Percentiles rank a stretch among this genome's conserved stretches.
Conservation (phyloP, 495 filamentous ascomycete species). For the Melanomma pulvis-pyrius region DNA sequence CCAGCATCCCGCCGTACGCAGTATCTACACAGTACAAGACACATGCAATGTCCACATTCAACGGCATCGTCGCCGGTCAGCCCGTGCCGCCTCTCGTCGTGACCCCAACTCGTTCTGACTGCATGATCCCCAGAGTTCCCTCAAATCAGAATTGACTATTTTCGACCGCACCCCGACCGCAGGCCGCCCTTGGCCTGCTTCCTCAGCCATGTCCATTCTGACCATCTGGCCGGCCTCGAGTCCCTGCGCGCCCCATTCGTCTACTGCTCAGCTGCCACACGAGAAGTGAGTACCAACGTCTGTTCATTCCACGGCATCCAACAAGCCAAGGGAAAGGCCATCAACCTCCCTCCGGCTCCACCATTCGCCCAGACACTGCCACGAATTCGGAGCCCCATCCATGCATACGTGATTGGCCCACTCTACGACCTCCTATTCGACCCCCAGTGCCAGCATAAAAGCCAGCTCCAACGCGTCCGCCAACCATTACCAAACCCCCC, state of each 20-base stretch:
- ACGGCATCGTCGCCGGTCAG: conserved; percentile 66
- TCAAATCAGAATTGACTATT: conserved; percentile 80
- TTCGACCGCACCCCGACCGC: conserved; percentile 60
- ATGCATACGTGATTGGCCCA: neutral
- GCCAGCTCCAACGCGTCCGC: neutral
- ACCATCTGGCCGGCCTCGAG: conserved; percentile 85
- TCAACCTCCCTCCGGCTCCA: neutral
- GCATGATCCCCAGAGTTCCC: conserved; percentile 62
- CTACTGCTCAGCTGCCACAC: conserved; percentile 85
- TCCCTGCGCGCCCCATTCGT: conserved; percentile 75
- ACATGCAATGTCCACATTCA: conserved; percentile 85
- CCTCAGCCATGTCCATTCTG: conserved; percentile 89
- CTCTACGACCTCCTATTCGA: neutral
- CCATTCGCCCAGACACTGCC: neutral
- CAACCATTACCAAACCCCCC: neutral
- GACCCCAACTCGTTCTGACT: conserved; percentile 8
- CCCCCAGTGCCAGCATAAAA: neutral
- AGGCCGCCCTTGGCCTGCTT: conserved; percentile 80
- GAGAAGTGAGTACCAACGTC: conserved; percentile 58
- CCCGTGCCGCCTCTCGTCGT: conserved; percentile 10
- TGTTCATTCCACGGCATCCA: neutral
- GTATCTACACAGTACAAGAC: too few species aligned
- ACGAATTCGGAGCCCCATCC: neutral
- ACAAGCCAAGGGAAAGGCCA: too few species aligned
- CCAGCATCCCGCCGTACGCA: too few species aligned